phyloP scores from a whole-genome alignment of 129 eudicot genomes.

The Helianthus annuus region DNA sequence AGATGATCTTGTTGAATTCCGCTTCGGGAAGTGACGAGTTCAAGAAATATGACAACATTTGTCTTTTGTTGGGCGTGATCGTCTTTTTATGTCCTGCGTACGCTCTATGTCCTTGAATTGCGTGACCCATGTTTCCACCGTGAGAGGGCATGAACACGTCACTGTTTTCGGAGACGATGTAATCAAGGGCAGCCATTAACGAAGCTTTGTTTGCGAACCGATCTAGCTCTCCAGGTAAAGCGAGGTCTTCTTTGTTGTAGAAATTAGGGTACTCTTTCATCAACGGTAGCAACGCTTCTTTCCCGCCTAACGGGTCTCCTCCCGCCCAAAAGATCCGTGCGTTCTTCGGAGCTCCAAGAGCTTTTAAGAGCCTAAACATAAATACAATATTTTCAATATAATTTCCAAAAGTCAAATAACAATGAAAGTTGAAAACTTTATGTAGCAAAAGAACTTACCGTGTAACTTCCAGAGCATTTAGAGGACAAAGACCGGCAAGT shows the following conservation, averaged over 20 bases:
- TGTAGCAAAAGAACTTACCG: conserved; percentile 42
- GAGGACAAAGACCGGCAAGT: conserved; percentile 91
- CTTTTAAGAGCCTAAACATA: conserved; percentile 73
- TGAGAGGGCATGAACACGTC: conserved; percentile 98
- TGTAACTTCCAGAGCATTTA: conserved; percentile 82
- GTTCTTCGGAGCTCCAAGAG: conserved; percentile 82
- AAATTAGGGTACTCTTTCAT: conserved; percentile 66
- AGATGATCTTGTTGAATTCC: conserved; percentile 64
- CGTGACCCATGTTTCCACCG: conserved; percentile 95
- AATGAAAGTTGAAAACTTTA: neutral
- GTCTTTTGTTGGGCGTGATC: conserved; percentile 90
- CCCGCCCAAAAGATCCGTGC: conserved; percentile 91
- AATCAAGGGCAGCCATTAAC: conserved; percentile 84
- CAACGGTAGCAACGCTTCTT: conserved; percentile 70
- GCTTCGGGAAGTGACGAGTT: conserved; percentile 63
- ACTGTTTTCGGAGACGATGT: conserved; percentile 76
- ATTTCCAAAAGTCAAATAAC: neutral
- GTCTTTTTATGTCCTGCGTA: conserved; percentile 93
- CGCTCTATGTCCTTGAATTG: conserved; percentile 55
- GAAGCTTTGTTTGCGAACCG: conserved; percentile 76
- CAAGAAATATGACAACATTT: conserved; percentile 74
- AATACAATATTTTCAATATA: neutral
- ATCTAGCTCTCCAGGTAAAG: conserved; percentile 79
- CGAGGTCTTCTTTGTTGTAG: conserved; percentile 88
- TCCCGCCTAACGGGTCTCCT: conserved; percentile 83